Percentiles rank a stretch among this genome's conserved stretches.
Conservation (phyloP, 192 early-diverging fungal species). For the Backusella tuberculispora region DNA sequence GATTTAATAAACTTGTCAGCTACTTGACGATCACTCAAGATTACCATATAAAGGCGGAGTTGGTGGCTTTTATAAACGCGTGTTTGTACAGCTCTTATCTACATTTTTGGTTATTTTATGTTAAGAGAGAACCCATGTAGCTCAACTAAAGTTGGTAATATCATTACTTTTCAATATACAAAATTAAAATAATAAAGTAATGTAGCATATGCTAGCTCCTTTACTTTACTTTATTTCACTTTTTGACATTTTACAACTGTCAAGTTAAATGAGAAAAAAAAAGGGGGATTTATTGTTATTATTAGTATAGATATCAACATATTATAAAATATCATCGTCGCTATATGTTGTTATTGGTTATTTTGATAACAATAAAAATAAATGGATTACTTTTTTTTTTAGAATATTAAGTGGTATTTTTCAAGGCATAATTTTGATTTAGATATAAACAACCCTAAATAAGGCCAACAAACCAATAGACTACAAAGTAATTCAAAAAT, state of each 20-base stretch:
- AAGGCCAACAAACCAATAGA: not conserved
- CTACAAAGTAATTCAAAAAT: not conserved
- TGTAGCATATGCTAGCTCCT: not conserved
- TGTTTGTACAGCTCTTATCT: slow-evolving; percentile 14
- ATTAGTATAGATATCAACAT: too few relatives aligned
- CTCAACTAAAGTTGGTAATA: slow-evolving; percentile 2
- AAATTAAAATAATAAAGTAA: not conserved
- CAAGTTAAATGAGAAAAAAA: too few relatives aligned
- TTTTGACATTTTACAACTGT: too few relatives aligned
- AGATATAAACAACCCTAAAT: not conserved
- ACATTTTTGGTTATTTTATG: slow-evolving; percentile 7
- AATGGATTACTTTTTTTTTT: too few relatives aligned
- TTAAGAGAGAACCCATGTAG: not conserved
- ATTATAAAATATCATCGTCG: too few relatives aligned
- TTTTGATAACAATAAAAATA: too few relatives aligned
- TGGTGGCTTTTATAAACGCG: slow-evolving; percentile 9
- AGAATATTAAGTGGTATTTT: too few relatives aligned
- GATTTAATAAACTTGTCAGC: not conserved
- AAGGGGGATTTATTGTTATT: too few relatives aligned
- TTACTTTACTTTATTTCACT: not conserved
- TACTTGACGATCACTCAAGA: not conserved
- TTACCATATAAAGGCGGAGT: slow-evolving; percentile 9
- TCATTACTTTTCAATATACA: not conserved
- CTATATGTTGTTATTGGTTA: too few relatives aligned
- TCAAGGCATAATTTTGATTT: too few relatives aligned